Evolutionary conservation across 1,139 yeast species (phyloP).

Genomic region (Blastobotrys malaysiensis): DNA sequence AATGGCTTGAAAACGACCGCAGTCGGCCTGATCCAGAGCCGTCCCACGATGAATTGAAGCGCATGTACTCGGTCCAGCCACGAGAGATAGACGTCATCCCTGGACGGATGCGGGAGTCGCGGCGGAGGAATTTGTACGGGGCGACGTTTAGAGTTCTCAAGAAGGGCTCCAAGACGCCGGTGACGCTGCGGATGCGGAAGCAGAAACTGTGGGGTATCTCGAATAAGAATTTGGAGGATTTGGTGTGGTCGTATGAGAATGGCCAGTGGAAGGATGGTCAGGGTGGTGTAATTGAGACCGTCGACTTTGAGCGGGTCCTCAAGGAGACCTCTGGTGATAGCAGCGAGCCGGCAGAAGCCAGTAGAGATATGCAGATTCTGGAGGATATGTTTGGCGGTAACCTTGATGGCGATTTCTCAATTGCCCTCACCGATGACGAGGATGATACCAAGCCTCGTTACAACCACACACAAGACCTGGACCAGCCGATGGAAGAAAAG

Average conservation of each 20-base stretch:
- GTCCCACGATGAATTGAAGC: conserved; percentile 40
- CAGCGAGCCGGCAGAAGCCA: conserved; percentile 23
- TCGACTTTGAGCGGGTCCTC: conserved; percentile 13
- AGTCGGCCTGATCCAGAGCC: conserved; percentile 31
- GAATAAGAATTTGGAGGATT: conserved; percentile 52
- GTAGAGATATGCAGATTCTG: conserved; percentile 22
- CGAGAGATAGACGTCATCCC: conserved; percentile 47
- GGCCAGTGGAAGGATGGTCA: conserved; percentile 82
- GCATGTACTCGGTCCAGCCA: conserved; percentile 37
- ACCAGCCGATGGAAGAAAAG: conserved; percentile 39
- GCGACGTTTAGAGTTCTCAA: conserved; percentile 63
- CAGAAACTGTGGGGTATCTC: conserved; percentile 88
- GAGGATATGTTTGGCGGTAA: conserved; percentile 25
- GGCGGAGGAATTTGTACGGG: conserved; percentile 47
- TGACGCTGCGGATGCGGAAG: conserved; percentile 48
- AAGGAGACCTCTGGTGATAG: conserved; percentile 17
- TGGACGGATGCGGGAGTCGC: conserved; percentile 58
- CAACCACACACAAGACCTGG: too few species aligned
- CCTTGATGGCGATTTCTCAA: conserved; percentile 49
- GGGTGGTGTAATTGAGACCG: conserved; percentile 66
- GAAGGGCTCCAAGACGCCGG: conserved; percentile 46
- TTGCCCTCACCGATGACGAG: conserved; percentile 34
- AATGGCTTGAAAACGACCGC: conserved; percentile 42
- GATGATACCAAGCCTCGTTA: conserved; percentile 29
- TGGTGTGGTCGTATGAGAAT: conserved; percentile 55